These are phyloP conservation scores for Tremella mesenterica DNA, from an alignment of 768 basidiomycete species.

Conservation along the genomic window DNA sequence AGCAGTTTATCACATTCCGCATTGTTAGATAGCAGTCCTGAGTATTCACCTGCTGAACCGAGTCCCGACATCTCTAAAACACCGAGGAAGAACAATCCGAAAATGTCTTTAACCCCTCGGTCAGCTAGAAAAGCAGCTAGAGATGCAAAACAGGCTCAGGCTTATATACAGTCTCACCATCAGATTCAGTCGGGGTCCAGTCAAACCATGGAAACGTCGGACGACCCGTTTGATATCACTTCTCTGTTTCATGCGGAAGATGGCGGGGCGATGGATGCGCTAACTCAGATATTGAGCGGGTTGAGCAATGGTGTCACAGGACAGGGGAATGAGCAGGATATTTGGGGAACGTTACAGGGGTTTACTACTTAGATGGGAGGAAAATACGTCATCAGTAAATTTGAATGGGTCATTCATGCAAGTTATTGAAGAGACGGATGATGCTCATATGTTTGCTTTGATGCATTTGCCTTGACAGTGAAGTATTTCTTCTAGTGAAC, in stretches of 20 bases:
- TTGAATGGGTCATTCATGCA: too few species aligned
- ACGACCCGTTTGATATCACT: neutral
- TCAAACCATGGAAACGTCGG: too few species aligned
- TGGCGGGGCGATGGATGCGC: neutral
- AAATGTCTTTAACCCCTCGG: neutral
- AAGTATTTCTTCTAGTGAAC: too few species aligned
- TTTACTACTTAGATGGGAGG: too few species aligned
- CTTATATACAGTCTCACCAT: neutral
- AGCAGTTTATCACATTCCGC: slow-evolving; percentile 24
- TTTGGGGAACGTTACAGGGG: neutral
- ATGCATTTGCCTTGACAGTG: too few species aligned
- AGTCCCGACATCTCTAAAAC: neutral
- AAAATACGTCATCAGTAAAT: too few species aligned
- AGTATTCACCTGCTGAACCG: neutral
- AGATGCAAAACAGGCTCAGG: too few species aligned
- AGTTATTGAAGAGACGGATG: too few species aligned
- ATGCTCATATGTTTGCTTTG: too few species aligned
- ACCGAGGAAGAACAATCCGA: neutral
- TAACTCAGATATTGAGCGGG: neutral
- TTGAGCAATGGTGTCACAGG: neutral
- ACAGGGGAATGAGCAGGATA: neutral
- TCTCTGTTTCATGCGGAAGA: neutral
- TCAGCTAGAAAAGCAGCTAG: too few species aligned
- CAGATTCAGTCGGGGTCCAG: too few species aligned
- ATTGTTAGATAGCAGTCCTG: slow-evolving; percentile 22